Evolutionary conservation across 176 grass and related monocot species (phyloP).

Genomic region (Aegilops sharonensis): DNA sequence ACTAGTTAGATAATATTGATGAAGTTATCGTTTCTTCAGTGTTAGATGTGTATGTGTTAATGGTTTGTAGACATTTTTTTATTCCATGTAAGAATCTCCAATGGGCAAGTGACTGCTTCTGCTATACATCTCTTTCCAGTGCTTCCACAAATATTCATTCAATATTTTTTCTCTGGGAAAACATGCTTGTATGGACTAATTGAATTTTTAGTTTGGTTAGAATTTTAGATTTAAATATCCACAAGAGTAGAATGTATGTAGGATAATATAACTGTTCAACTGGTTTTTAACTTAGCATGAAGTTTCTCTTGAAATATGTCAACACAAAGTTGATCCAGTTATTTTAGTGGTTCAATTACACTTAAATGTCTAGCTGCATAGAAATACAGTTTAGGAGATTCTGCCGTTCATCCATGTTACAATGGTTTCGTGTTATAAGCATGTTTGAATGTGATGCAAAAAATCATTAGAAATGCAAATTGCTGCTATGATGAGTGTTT

Average conservation of each 20-base stretch:
- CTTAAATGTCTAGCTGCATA: not conserved
- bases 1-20: not conserved
- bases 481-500: not conserved
- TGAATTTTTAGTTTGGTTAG: not conserved
- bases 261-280: not conserved
- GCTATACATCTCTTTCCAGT: not conserved
- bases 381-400: not conserved
- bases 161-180: not conserved
- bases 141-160: not conserved
- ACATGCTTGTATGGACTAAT: not conserved
- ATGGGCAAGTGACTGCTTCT: not conserved
- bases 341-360: not conserved
- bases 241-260: not conserved
- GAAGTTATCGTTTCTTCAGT: not conserved
- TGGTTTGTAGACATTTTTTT: not conserved
- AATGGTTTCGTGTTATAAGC: not conserved
- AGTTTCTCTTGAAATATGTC: conserved; percentile 5
- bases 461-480: not conserved
- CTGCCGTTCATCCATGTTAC: not conserved
- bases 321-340: not conserved
- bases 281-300: not conserved
- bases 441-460: conserved; percentile 1
- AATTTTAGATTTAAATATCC: not conserved
- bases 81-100: conserved; percentile 1
- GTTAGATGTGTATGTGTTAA: not conserved